A percentile compares a stretch with the other conserved stretches of the same genome.
These are phyloP conservation scores for Entomortierella parvispora DNA, from an alignment of 192 early-diverging fungal species.

Conservation along the genomic window DNA sequence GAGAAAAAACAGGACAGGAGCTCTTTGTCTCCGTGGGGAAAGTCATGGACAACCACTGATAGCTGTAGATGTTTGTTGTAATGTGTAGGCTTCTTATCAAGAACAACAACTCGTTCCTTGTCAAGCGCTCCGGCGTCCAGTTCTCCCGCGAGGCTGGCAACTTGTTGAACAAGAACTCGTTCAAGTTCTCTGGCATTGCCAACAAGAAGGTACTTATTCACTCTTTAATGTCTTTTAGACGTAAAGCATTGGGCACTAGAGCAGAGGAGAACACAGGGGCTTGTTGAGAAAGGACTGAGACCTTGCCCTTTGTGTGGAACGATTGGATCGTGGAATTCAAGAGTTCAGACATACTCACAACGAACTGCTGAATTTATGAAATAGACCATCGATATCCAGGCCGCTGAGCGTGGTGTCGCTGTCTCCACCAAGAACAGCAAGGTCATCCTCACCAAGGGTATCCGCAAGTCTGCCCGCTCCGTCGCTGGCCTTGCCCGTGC, in stretches of 20 bases:
- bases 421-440: constrained; percentile 70
- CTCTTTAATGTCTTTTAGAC: too few relatives aligned
- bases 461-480: constrained; percentile 70
- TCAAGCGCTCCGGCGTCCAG: constrained; percentile 82
- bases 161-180: constrained; percentile 82
- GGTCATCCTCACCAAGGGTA: constrained; percentile 67
- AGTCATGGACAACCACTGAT: too few relatives aligned
- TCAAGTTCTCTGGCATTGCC: constrained; percentile 85
- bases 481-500: constrained; percentile 66
- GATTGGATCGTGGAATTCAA: too few relatives aligned
- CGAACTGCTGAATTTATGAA: too few relatives aligned
- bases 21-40: too few relatives aligned
- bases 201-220: constrained; percentile 69
- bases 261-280: background rate
- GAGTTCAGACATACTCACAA: background rate
- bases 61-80: background rate
- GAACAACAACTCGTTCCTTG: constrained; percentile 81
- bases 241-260: too few relatives aligned
- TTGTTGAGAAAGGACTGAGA: background rate
- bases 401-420: constrained; percentile 71
- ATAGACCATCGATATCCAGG: constrained; percentile 69
- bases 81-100: constrained; percentile 69
- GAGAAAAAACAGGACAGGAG: too few relatives aligned
- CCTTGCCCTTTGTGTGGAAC: too few relatives aligned
- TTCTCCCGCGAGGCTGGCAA: constrained; percentile 80